Conservation (phyloP, 169 alveolate species). For the Plasmodium inui region DNA sequence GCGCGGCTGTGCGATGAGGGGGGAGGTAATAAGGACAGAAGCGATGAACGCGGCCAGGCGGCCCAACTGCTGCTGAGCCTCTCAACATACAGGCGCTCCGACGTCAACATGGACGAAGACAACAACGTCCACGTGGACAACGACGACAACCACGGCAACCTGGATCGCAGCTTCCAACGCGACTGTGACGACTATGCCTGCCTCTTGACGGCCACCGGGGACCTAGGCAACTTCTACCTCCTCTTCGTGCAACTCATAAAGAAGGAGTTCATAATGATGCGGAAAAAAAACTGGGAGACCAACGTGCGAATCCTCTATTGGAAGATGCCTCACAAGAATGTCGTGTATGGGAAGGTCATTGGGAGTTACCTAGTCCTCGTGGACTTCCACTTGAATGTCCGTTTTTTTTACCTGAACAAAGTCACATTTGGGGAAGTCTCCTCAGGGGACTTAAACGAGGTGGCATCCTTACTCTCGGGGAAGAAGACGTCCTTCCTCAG, state of each 20-base stretch:
- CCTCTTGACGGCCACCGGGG: neutral
- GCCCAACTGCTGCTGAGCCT: neutral
- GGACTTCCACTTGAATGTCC: constrained; percentile 10
- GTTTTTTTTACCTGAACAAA: constrained; percentile 27
- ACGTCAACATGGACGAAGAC: too few species aligned
- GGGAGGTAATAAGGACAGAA: too few species aligned
- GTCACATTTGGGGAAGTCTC: neutral
- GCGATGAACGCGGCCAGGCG: neutral
- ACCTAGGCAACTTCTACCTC: neutral
- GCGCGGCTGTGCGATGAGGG: neutral
- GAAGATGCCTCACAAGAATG: neutral
- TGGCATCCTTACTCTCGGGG: neutral
- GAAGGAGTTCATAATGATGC: neutral
- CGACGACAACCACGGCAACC: neutral
- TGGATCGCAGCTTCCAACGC: neutral
- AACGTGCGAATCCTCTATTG: neutral
- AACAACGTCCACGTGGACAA: too few species aligned
- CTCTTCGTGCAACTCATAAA: constrained; percentile 12
- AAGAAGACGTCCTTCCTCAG: neutral
- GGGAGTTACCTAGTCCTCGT: constrained; percentile 36
- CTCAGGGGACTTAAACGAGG: neutral
- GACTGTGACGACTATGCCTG: constrained; percentile 25
- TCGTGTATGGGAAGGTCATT: constrained; percentile 34
- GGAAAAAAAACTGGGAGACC: neutral
- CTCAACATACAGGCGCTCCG: constrained; percentile 6